phyloP scores from a whole-genome alignment of 306 rosid species.

The Cucurbita maxima region DNA sequence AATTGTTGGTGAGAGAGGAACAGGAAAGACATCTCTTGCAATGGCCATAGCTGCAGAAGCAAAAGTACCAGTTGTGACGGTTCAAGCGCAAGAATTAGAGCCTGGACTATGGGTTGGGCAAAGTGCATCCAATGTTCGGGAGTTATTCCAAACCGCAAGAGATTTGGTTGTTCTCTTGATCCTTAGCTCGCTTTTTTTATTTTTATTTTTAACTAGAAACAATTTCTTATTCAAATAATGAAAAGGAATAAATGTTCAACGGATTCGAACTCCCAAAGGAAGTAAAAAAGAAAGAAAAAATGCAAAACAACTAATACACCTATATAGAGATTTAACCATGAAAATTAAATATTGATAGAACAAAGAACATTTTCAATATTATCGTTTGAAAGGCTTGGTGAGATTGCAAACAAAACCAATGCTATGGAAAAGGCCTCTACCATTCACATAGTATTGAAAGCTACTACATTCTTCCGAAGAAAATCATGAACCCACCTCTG shows the following conservation, averaged over 20 bases:
- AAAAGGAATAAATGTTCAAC: no score
- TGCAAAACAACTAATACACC: background rate
- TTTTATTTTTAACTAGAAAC: no score
- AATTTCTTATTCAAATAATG: no score
- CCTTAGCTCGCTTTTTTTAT: no score
- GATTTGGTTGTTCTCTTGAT: constrained; percentile 59
- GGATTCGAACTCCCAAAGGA: background rate
- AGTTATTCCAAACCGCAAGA: constrained; percentile 91
- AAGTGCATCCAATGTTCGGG: constrained; percentile 94
- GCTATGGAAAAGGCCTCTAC: no score
- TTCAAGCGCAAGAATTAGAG: constrained; percentile 82
- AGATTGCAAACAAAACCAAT: background rate
- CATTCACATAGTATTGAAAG: background rate
- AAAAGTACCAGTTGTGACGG: constrained; percentile 82
- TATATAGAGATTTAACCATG: no score
- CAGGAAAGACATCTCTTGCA: constrained; percentile 96
- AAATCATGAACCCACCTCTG: background rate
- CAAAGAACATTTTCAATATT: no score
- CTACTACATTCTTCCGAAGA: background rate
- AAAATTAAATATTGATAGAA: background rate
- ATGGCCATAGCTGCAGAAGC: constrained; percentile 97
- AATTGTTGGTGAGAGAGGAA: constrained; percentile 95
- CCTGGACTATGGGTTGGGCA: constrained; percentile 99
- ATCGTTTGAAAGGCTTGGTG: background rate
- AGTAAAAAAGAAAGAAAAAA: no score